phyloP scores from a whole-genome alignment of 352 stramenopile genomes.

The Pythium aristosporum region DNA sequence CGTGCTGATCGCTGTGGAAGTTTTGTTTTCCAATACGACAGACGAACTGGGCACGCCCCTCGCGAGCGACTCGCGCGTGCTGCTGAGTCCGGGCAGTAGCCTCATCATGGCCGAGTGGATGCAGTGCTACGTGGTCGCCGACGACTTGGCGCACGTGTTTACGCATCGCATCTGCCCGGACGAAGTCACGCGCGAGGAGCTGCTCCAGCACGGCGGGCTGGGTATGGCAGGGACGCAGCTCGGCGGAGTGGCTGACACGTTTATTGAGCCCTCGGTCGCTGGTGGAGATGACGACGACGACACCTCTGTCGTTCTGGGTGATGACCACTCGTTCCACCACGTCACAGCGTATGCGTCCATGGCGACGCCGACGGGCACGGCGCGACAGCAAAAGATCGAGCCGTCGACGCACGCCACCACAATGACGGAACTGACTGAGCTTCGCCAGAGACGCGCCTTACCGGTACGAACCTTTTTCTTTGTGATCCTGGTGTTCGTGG shows the following conservation, averaged over 20 bases:
- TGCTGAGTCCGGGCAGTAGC: constrained; percentile 74
- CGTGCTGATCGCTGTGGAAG: constrained; percentile 78
- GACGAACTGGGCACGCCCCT: constrained; percentile 21
- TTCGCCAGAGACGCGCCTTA: constrained; percentile 10
- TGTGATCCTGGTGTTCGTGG: not conserved
- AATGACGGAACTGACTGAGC: not conserved
- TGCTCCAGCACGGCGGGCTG: constrained; percentile 29
- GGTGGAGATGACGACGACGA: not conserved
- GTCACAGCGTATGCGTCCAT: constrained; percentile 51
- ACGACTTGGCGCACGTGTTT: constrained; percentile 71
- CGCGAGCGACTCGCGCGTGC: constrained; percentile 54
- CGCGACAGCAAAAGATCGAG: not conserved
- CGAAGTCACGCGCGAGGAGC: constrained; percentile 43
- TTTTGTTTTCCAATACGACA: constrained; percentile 54
- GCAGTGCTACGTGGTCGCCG: constrained; percentile 85
- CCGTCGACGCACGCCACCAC: not conserved
- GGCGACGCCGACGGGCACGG: constrained; percentile 36
- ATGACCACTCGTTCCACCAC: constrained; percentile 33
- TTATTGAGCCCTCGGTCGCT: constrained; percentile 32
- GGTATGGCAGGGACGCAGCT: constrained; percentile 37
- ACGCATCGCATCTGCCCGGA: constrained; percentile 48
- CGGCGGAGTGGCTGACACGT: constrained; percentile 55
- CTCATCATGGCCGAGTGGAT: constrained; percentile 78
- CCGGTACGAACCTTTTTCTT: constrained; percentile 4
- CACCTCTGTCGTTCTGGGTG: not conserved